phyloP scores from a whole-genome alignment of 805 yeast genomes.

The Candida suzukii region DNA sequence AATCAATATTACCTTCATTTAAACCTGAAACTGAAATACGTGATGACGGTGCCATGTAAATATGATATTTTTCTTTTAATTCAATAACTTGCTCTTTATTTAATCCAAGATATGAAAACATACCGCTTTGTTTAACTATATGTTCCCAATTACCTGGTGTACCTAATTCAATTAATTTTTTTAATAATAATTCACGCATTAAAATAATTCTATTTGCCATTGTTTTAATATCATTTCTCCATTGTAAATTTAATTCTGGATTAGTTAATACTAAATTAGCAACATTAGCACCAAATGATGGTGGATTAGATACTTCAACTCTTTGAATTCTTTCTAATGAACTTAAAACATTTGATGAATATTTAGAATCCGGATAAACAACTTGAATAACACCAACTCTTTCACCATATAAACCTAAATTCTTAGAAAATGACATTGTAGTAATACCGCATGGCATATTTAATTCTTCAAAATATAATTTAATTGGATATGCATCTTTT shows the following conservation, averaged over 20 bases:
- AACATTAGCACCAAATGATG: slow-evolving; percentile 81
- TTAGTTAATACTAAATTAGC: slow-evolving; percentile 62
- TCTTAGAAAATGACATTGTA: slow-evolving; percentile 41
- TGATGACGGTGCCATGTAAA: slow-evolving; percentile 77
- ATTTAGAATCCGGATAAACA: slow-evolving; percentile 30
- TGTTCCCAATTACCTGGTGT: slow-evolving; percentile 66
- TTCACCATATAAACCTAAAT: slow-evolving; percentile 43
- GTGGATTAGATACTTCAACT: slow-evolving; percentile 82
- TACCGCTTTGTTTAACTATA: slow-evolving; percentile 74
- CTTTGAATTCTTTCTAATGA: slow-evolving; percentile 66
- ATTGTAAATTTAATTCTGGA: slow-evolving; percentile 46
- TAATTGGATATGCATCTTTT: slow-evolving; percentile 34
- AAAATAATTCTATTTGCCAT: slow-evolving; percentile 67
- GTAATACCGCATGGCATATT: slow-evolving; percentile 33
- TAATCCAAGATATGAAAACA: slow-evolving; percentile 84
- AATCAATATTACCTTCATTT: slow-evolving; percentile 64
- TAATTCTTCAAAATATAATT: slow-evolving; percentile 28
- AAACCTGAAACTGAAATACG: slow-evolving; percentile 80
- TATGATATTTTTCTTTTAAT: slow-evolving; percentile 52
- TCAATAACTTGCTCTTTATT: slow-evolving; percentile 18
- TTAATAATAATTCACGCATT: slow-evolving; percentile 54
- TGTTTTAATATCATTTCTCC: slow-evolving; percentile 64
- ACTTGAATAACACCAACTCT: slow-evolving; percentile 34
- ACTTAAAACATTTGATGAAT: slow-evolving; percentile 31
- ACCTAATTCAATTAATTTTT: slow-evolving; percentile 42